Percentiles rank a stretch among this genome's conserved stretches.
Evolutionary conservation across 139 green algal genomes (phyloP).

Genomic region (Closterium sp.): DNA sequence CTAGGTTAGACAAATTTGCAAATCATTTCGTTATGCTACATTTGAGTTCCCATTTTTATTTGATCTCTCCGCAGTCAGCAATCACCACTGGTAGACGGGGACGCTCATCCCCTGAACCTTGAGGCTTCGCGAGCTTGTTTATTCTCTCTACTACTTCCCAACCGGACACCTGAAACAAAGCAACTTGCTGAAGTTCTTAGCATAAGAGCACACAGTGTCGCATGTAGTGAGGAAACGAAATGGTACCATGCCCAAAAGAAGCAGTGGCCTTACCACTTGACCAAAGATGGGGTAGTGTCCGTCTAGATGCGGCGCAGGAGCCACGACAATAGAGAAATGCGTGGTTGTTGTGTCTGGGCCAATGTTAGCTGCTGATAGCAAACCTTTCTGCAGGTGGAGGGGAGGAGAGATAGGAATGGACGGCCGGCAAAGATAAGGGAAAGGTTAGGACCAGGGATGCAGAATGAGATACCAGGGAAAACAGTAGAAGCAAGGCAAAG

Average conservation of each 20-base stretch:
- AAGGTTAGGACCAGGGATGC: background rate
- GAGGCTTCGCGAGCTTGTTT: constrained; percentile 26
- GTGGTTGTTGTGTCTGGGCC: constrained; percentile 49
- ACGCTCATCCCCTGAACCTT: constrained; percentile 6
- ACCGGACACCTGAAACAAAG: constrained; percentile 17
- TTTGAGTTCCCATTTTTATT: too few species aligned
- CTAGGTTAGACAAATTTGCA: too few species aligned
- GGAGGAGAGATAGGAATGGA: too few species aligned
- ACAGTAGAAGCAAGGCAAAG: background rate
- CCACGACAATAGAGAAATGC: constrained; percentile 55
- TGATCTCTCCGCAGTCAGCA: constrained; percentile 9
- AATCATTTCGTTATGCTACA: too few species aligned
- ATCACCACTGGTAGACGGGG: constrained; percentile 24
- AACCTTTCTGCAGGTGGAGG: constrained; percentile 10
- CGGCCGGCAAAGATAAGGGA: background rate
- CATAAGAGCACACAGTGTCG: too few species aligned
- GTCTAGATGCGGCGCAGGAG: constrained; percentile 57
- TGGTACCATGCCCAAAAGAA: too few species aligned
- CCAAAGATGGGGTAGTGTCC: constrained; percentile 69
- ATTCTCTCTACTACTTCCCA: constrained; percentile 38
- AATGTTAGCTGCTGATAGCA: constrained; percentile 48
- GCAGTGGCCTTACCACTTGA: constrained; percentile 51
- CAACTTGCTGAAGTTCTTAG: background rate
- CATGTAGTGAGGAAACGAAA: too few species aligned
- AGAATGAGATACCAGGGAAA: background rate